Percentiles rank a stretch among this genome's conserved stretches.
phyloP scores from a whole-genome alignment of 345 rosid species.

The Hibiscus mutabilis region DNA sequence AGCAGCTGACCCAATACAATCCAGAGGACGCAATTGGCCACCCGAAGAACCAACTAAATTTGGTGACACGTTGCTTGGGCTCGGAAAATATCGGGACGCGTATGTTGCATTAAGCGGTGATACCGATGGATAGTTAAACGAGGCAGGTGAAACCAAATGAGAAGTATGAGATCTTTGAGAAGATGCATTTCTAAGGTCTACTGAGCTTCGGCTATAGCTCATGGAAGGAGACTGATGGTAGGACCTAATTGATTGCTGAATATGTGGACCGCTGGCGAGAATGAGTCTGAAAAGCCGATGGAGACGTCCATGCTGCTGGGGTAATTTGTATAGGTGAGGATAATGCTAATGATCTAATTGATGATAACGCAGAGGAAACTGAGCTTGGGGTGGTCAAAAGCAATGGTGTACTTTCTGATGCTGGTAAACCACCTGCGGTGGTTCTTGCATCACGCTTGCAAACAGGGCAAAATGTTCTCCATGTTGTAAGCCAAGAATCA shows the following conservation, averaged over 20 bases:
- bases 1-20: constrained; percentile 66
- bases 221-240: constrained; percentile 50
- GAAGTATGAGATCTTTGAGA: constrained; percentile 23
- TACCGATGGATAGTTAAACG: constrained; percentile 62
- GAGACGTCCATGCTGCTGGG: constrained; percentile 33
- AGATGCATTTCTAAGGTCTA: constrained; percentile 59
- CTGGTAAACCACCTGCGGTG: constrained; percentile 66
- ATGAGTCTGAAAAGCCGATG: constrained; percentile 42
- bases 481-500: constrained; percentile 88
- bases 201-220: constrained; percentile 52
- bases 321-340: constrained; percentile 58
- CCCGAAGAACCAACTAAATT: constrained; percentile 44
- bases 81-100: constrained; percentile 53
- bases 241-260: constrained; percentile 56
- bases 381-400: constrained; percentile 59
- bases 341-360: constrained; percentile 52
- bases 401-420: constrained; percentile 82
- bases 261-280: constrained; percentile 52
- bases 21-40: constrained; percentile 45
- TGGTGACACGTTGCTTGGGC: constrained; percentile 70
- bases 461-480: constrained; percentile 97
- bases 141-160: constrained; percentile 57
- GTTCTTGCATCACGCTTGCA: constrained; percentile 95
- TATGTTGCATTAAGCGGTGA: constrained; percentile 64
- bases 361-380: constrained; percentile 48